A percentile compares a stretch with the other conserved stretches of the same genome.
phyloP scores from a whole-genome alignment of 345 rosid genomes.

The Brassica rapa region DNA sequence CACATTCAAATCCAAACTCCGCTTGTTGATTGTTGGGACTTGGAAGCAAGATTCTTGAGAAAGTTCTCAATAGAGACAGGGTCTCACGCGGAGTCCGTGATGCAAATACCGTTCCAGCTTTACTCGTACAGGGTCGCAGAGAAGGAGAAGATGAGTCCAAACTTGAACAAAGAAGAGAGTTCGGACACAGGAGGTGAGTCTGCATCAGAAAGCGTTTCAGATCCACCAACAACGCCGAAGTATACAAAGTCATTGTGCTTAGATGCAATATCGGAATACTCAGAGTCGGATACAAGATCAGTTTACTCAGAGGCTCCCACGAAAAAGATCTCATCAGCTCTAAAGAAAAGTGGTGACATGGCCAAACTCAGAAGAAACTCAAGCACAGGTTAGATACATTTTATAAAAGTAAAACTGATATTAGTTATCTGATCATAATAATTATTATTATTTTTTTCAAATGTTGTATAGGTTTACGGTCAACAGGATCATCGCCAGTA shows the following conservation, averaged over 20 bases:
- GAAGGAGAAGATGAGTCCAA: slow-evolving; percentile 52
- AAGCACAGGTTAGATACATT: slow-evolving; percentile 46
- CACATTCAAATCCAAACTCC: slow-evolving; percentile 58
- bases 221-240: slow-evolving; percentile 43
- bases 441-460: neutral
- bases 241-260: slow-evolving; percentile 48
- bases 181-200: slow-evolving; percentile 44
- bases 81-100: slow-evolving; percentile 40
- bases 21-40: slow-evolving; percentile 64
- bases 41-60: slow-evolving; percentile 63
- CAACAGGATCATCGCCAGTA: slow-evolving; percentile 35
- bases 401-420: neutral
- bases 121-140: slow-evolving; percentile 66
- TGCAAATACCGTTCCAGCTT: slow-evolving; percentile 78
- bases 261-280: slow-evolving; percentile 48
- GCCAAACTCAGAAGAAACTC: slow-evolving; percentile 42
- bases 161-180: slow-evolving; percentile 37
- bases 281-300: slow-evolving; percentile 43
- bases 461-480: slow-evolving; percentile 30
- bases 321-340: slow-evolving; percentile 30
- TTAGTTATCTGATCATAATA: neutral
- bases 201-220: slow-evolving; percentile 46
- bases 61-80: slow-evolving; percentile 42
- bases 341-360: slow-evolving; percentile 40
- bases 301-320: slow-evolving; percentile 36